Base-by-base conservation (phyloP, 2,329 filamentous ascomycete genomes). In the Colletotrichum simmondsii region DNA sequence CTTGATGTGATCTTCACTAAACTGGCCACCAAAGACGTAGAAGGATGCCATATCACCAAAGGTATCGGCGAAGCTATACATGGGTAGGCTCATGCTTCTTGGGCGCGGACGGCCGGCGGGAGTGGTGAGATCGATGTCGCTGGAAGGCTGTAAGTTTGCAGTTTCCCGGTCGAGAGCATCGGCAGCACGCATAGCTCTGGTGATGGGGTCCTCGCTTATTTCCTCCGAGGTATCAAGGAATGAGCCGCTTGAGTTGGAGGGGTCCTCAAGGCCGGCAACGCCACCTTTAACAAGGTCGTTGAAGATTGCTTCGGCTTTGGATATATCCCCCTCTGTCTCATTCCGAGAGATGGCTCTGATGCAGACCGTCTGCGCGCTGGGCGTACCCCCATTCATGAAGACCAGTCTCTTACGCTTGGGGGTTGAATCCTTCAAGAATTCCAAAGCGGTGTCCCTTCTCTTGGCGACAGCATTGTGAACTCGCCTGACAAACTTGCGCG, bases 341-440 rank as follows among this genome's bases (percentile, higher is more conserved):
- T 89, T 82, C 64, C 87, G 80, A 78, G 87, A 87, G 63, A 92
- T 90, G 35, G 83, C 82, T 46, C 82, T 81, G 68, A 92, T 85
- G 76, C 90, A 92, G 28, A 86, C 81, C 6, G 86, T 80, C 65
- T 88, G 86, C 1, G 90, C 90, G 68, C 86, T 84, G 11, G 87
- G 83, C 3, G 88, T 89, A 11, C 91, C 90, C 3, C 90, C 91
- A 65, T 90, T 87, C 79, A 91, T 82, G 75, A 92, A 91, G 8
- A 91, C 90, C 5, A 92, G 79, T 69, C 87, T 86, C 75, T 87
- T 90, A 71, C 85, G 85, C 64, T 80, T 79, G 11, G 82, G 77
- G 1, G 84, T 85, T 7, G 87, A 85, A 11, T 81, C 81, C 53
- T 81, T 79, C 28, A 92, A 78, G 76, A 92, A 92, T 2, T 82